phyloP scores from a whole-genome alignment of 169 alveolate genomes.

The Cryptosporidium sp. region DNA sequence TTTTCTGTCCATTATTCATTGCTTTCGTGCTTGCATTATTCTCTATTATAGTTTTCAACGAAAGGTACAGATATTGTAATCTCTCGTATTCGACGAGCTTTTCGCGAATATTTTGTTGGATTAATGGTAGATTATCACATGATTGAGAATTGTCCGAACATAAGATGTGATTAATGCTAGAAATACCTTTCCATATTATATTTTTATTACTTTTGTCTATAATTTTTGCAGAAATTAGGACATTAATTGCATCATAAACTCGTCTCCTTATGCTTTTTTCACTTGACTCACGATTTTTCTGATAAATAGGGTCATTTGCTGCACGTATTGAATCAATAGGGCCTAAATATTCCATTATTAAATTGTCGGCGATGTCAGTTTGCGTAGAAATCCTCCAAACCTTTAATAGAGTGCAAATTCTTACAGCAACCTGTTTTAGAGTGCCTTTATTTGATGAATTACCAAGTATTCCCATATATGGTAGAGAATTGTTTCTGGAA shows the following conservation, averaged over 20 bases:
- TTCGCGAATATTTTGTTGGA: slow-evolving; percentile 59
- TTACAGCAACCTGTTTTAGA: slow-evolving; percentile 66
- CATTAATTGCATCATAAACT: slow-evolving; percentile 89
- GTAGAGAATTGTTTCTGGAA: slow-evolving; percentile 11
- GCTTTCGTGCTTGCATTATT: slow-evolving; percentile 15
- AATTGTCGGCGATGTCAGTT: slow-evolving; percentile 58
- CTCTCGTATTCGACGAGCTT: slow-evolving; percentile 62
- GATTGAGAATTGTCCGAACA: slow-evolving; percentile 4
- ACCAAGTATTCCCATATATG: background rate
- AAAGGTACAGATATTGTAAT: slow-evolving; percentile 29
- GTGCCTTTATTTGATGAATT: slow-evolving; percentile 38
- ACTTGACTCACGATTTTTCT: slow-evolving; percentile 70
- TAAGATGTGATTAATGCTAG: slow-evolving; percentile 39
- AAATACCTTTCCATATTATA: slow-evolving; percentile 69
- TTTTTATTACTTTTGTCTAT: slow-evolving; percentile 80
- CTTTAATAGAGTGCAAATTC: slow-evolving; percentile 50
- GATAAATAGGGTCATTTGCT: slow-evolving; percentile 33
- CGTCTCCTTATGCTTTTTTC: slow-evolving; percentile 89
- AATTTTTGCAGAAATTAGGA: slow-evolving; percentile 84
- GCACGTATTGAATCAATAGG: slow-evolving; percentile 43
- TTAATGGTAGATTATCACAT: slow-evolving; percentile 51
- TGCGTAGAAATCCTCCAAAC: slow-evolving; percentile 74
- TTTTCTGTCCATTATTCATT: background rate
- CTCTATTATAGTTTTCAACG: slow-evolving; percentile 67
- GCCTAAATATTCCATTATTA: slow-evolving; percentile 70